Evolutionary conservation across 2,329 filamentous ascomycete species (phyloP).

Genomic region (Claviceps sorghi): DNA sequence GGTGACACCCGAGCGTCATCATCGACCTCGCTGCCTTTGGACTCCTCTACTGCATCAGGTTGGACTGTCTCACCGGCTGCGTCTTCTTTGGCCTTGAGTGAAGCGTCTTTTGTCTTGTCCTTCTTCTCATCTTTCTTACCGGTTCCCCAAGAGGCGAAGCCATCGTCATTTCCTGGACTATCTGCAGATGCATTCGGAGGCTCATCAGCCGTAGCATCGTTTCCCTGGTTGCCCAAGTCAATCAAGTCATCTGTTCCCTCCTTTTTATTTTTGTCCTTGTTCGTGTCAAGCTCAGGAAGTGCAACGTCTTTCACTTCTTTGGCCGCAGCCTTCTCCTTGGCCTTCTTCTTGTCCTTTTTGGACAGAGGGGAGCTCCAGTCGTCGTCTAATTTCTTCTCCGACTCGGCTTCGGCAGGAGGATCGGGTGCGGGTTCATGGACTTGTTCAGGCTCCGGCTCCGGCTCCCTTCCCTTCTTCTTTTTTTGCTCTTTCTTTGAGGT

Average conservation of each 20-base stretch:
- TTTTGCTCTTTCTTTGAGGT: constrained; percentile 17
- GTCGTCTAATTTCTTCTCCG: constrained; percentile 4
- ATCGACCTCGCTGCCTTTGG: constrained; percentile 28
- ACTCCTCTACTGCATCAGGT: constrained; percentile 30
- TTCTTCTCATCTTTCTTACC: constrained; percentile 30
- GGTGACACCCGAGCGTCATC: constrained; percentile 25
- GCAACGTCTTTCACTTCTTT: background rate
- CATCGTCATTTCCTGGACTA: constrained; percentile 30
- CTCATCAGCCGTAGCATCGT: constrained; percentile 13
- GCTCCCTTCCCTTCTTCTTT: constrained; percentile 12
- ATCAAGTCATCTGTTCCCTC: constrained; percentile 23
- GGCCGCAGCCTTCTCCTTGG: constrained; percentile 4
- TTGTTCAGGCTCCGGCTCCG: constrained; percentile 6
- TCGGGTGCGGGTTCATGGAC: constrained; percentile 13
- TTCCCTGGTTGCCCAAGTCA: constrained; percentile 19
- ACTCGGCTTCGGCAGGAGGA: background rate
- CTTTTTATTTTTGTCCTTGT: constrained; percentile 26
- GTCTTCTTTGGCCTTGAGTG: constrained; percentile 31
- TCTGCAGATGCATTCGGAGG: constrained; percentile 16
- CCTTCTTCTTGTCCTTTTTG: constrained; percentile 11
- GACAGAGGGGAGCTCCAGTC: constrained; percentile 11
- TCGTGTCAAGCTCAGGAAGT: background rate
- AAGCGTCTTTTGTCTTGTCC: constrained; percentile 37
- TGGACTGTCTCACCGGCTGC: constrained; percentile 31
- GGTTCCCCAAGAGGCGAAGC: constrained; percentile 42